These are phyloP conservation scores for Phlebiopsis gigantea DNA, from an alignment of 768 basidiomycete species.

Conservation along the genomic window DNA sequence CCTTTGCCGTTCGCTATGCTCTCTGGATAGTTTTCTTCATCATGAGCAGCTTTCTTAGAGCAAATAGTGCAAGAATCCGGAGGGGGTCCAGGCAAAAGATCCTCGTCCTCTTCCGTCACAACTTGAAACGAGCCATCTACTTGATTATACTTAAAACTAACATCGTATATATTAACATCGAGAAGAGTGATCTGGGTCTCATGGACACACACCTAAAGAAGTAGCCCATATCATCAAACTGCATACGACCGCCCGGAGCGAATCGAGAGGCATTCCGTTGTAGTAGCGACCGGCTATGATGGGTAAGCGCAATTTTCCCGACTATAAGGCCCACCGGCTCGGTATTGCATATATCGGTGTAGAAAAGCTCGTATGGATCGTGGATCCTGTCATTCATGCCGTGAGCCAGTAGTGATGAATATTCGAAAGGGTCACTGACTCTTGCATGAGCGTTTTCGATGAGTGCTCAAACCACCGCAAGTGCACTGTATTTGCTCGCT, in stretches of 20 bases:
- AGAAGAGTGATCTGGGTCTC: not conserved
- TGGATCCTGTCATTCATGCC: slow-evolving; percentile 31
- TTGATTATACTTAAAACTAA: slow-evolving; percentile 50
- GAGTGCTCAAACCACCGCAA: slow-evolving; percentile 75
- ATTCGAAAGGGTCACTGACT: no score
- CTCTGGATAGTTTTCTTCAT: slow-evolving; percentile 26
- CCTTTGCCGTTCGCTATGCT: slow-evolving; percentile 31
- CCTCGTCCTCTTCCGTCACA: slow-evolving; percentile 23
- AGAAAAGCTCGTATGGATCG: slow-evolving; percentile 60
- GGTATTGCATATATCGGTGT: slow-evolving; percentile 48
- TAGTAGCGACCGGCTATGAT: slow-evolving; percentile 21
- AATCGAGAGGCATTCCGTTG: slow-evolving; percentile 11
- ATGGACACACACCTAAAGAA: slow-evolving; percentile 47
- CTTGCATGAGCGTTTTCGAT: slow-evolving; percentile 51
- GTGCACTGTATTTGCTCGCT: slow-evolving; percentile 43
- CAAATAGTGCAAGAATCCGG: slow-evolving; percentile 56
- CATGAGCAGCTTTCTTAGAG: slow-evolving; percentile 25
- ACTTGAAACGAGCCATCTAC: slow-evolving; percentile 41
- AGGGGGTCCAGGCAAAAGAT: slow-evolving; percentile 26
- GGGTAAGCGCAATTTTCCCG: slow-evolving; percentile 40
- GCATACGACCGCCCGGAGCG: not conserved
- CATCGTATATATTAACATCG: not conserved
- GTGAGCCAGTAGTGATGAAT: no score
- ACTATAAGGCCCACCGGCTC: slow-evolving; percentile 36
- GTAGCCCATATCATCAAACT: slow-evolving; percentile 35